Percentiles rank a stretch among this genome's conserved stretches.
Conservation (phyloP, 768 basidiomycete species). For the Mycena haematopus region DNA sequence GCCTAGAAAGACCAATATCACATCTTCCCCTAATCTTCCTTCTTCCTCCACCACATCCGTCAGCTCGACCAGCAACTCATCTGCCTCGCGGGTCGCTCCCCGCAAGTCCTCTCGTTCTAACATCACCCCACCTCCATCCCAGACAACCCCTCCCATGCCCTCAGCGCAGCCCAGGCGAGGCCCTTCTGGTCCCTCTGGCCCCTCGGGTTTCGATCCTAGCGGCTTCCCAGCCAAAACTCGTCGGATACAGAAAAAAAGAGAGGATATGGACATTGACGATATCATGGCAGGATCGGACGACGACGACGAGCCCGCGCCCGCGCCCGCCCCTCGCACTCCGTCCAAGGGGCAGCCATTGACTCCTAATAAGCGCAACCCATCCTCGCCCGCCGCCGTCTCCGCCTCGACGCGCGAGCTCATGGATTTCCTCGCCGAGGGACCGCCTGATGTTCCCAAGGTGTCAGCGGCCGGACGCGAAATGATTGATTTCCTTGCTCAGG, state of each 20-base stretch:
- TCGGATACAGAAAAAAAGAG: slow-evolving; percentile 60
- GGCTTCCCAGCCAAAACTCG: slow-evolving; percentile 56
- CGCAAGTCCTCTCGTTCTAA: slow-evolving; percentile 40
- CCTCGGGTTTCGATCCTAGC: slow-evolving; percentile 36
- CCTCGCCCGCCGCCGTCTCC: slow-evolving; percentile 44
- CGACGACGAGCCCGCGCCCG: slow-evolving; percentile 46
- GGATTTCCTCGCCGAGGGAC: slow-evolving; percentile 61
- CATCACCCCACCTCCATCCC: slow-evolving; percentile 28
- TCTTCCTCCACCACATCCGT: slow-evolving; percentile 41
- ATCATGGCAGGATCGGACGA: slow-evolving; percentile 74
- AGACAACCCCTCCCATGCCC: slow-evolving; percentile 34
- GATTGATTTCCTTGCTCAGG: slow-evolving; percentile 64
- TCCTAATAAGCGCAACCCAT: slow-evolving; percentile 30
- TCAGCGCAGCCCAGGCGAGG: slow-evolving; percentile 34
- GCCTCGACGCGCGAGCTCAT: slow-evolving; percentile 60
- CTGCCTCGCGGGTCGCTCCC: slow-evolving; percentile 31
- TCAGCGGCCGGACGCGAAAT: slow-evolving; percentile 56
- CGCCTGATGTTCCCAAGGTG: slow-evolving; percentile 50
- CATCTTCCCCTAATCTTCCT: slow-evolving; percentile 45
- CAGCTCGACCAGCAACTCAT: slow-evolving; percentile 30
- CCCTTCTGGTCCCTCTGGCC: slow-evolving; percentile 31
- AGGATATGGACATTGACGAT: slow-evolving; percentile 79
- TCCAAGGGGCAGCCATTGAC: slow-evolving; percentile 24
- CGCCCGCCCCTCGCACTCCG: slow-evolving; percentile 32
- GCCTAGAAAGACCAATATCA: slow-evolving; percentile 47